Base-by-base conservation (phyloP, 768 basidiomycete genomes). In the Suillus decipiens region DNA sequence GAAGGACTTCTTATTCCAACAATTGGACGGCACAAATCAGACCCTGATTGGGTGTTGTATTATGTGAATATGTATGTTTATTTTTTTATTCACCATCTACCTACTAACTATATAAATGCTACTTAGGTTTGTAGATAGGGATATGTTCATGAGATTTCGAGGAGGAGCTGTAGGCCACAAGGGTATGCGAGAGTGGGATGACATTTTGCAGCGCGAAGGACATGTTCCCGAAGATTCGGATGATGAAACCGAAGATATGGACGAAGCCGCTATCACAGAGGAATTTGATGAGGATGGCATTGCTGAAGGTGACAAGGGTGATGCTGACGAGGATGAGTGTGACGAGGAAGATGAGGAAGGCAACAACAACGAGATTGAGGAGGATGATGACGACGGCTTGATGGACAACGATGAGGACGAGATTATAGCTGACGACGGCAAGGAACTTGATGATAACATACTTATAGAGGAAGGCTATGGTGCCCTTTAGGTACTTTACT, bases 91-190 rank as follows among this genome's bases (percentile, higher is more conserved):
- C n/a, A 19, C 7, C 19, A 1, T 28, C 17, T 59, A 60, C 33
- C 34, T 42, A 8, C 28, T 47, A 47, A 47, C 3, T 11, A 22
- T 2, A 47, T 47, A 5, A 45, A 3, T 14, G n/a, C 3, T 47
- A 10, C 3, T 22, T 37, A 81, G 80, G 15, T 79, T 79, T 60
- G 76, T 76, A 14, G 79, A 80, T 60, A 60, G 74, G 2, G 74
- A 77, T 45, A 70, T 74, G 64, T 64, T 72, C 28, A 74, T 78
- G 72, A 56, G 67, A 0, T 73, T 69, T 19, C 51, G 59, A 1
- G 77, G 76, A 0, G 72, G 73, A 0, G 73, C 75, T 0, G 61
- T 79, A 10, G 75, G 77, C 0, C 78, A 79, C 58, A 67, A 56
- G 31, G 55, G 55, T 0, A 68, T 65, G 0, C 54, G 54, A 0